Evolutionary conservation across 768 basidiomycete species (phyloP).

Genomic region (Pleurotus djamor): DNA sequence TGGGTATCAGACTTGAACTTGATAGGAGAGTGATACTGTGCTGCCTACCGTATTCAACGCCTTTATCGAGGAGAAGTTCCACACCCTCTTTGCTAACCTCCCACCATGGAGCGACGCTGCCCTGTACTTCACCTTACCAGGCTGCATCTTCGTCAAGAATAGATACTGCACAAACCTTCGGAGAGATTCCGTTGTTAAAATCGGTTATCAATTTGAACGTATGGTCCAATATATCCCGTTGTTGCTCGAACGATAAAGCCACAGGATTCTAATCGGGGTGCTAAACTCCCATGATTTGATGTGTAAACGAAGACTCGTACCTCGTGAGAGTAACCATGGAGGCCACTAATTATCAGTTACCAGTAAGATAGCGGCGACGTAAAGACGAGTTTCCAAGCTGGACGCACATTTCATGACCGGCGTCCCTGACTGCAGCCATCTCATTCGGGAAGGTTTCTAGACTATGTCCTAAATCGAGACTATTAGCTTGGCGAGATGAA

Average conservation of each 20-base stretch:
- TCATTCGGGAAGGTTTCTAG: slow-evolving; percentile 73
- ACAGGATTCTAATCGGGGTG: slow-evolving; percentile 49
- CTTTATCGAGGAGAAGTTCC: slow-evolving; percentile 62
- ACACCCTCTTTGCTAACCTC: slow-evolving; percentile 70
- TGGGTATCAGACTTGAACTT: too few species aligned
- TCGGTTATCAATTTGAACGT: slow-evolving; percentile 63
- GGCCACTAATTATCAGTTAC: too few species aligned
- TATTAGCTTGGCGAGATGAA: background rate
- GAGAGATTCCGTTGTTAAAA: slow-evolving; percentile 59
- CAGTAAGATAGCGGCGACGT: background rate
- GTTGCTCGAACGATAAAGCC: slow-evolving; percentile 60
- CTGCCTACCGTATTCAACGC: slow-evolving; percentile 66
- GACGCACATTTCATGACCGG: slow-evolving; percentile 66
- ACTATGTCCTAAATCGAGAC: slow-evolving; percentile 53
- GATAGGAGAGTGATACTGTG: slow-evolving; percentile 14
- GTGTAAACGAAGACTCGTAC: too few species aligned
- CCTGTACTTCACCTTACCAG: slow-evolving; percentile 27
- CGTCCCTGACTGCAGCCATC: slow-evolving; percentile 68
- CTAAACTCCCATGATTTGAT: background rate
- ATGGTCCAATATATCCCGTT: slow-evolving; percentile 67
- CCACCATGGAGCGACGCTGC: slow-evolving; percentile 80
- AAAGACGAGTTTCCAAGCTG: background rate
- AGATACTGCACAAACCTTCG: slow-evolving; percentile 29
- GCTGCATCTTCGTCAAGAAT: background rate
- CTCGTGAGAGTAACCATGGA: slow-evolving; percentile 75